Evolutionary conservation across 1,139 yeast genomes (phyloP).

Genomic region (Geotrichum restrictum): DNA sequence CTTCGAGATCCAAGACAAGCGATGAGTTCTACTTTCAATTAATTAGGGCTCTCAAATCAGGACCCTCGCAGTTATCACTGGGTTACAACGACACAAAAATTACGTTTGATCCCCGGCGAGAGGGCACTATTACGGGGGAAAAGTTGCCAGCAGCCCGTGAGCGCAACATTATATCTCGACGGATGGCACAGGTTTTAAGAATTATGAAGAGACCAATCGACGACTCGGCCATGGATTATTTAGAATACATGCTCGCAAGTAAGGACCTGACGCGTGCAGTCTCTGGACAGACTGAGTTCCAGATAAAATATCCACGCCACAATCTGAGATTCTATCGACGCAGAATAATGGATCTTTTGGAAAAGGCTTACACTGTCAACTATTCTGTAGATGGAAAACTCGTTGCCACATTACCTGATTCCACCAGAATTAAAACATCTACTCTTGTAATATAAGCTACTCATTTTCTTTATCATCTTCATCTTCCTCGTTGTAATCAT

Average conservation of each 20-base stretch:
- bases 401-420: slow-evolving; percentile 16
- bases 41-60: slow-evolving; percentile 21
- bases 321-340: slow-evolving; percentile 23
- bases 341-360: slow-evolving; percentile 19
- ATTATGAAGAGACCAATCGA: slow-evolving; percentile 26
- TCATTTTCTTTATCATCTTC: slow-evolving; percentile 12
- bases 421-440: slow-evolving; percentile 10
- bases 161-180: slow-evolving; percentile 23
- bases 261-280: not conserved
- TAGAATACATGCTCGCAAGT: slow-evolving; percentile 14
- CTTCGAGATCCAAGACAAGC: not conserved
- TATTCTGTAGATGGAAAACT: slow-evolving; percentile 7
- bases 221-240: slow-evolving; percentile 23
- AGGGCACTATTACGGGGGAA: slow-evolving; percentile 27
- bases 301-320: not conserved
- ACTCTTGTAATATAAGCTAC: not conserved
- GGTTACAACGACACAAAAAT: slow-evolving; percentile 27
- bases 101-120: slow-evolving; percentile 21
- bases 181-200: slow-evolving; percentile 21
- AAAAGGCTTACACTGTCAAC: not conserved
- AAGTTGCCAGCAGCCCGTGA: slow-evolving; percentile 26
- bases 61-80: slow-evolving; percentile 8
- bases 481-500: slow-evolving; percentile 22
- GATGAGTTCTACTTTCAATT: slow-evolving; percentile 24
- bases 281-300: not conserved